Conservation (phyloP, 2,329 filamentous ascomycete genomes). For the Cladosporium sp. region DNA sequence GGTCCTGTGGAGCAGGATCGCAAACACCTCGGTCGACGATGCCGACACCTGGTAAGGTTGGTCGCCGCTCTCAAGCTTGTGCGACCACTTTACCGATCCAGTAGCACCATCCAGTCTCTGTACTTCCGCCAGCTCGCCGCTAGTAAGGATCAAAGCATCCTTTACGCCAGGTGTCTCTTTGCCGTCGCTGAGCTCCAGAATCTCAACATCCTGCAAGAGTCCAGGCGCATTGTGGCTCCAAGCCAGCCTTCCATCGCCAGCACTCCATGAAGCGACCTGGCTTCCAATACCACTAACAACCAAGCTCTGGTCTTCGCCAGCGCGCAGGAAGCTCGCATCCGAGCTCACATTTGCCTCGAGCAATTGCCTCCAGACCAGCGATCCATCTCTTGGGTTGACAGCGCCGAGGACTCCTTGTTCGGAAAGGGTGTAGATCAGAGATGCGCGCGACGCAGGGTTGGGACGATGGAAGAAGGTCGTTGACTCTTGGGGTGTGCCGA, state of each 20-base stretch:
- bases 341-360: conserved; percentile 48
- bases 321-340: conserved; percentile 56
- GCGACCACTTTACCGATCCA: conserved; percentile 78
- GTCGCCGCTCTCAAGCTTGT: conserved; percentile 63
- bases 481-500: conserved; percentile 77
- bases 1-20: conserved; percentile 70
- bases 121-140: conserved; percentile 59
- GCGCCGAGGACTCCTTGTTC: conserved; percentile 82
- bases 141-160: conserved; percentile 70
- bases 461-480: conserved; percentile 96
- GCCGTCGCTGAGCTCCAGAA: conserved; percentile 67
- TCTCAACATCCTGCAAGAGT: conserved; percentile 68
- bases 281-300: conserved; percentile 71
- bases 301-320: conserved; percentile 76
- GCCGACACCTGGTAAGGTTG: conserved; percentile 72
- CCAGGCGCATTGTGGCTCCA: conserved; percentile 69
- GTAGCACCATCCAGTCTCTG: conserved; percentile 71
- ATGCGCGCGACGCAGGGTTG: conserved; percentile 76
- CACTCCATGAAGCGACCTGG: conserved; percentile 78
- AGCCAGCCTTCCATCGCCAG: conserved; percentile 72
- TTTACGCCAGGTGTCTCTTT: conserved; percentile 48
- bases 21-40: conserved; percentile 69
- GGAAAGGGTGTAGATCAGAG: conserved; percentile 86
- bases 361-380: conserved; percentile 81
- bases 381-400: conserved; percentile 82